Base-by-base conservation (phyloP, 345 rosid species). In the Turritis glabra region DNA sequence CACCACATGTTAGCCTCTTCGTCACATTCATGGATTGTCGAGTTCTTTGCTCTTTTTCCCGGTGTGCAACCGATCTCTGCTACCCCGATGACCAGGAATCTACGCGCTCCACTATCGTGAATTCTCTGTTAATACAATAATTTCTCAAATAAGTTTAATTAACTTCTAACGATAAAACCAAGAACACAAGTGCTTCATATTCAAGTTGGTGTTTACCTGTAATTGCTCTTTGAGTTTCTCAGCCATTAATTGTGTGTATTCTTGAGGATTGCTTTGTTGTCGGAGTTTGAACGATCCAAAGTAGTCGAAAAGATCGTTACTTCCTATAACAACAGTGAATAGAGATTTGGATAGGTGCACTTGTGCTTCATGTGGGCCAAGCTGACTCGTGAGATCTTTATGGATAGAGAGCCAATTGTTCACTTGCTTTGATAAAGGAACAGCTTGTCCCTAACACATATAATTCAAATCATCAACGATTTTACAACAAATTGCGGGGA, bases 251-350 rank as follows among this genome's bases (percentile, higher is more conserved):
- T 71, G 77, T 10, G 85, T 75, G 56, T 81, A 86, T 35, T 77
- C 78, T 27, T 73, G 87, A 18, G 88, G 84, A 29, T 77, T 77
- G 70, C 14, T 58, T 32, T 64, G 56, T 44, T 80, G 60, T 33
- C 54, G 83, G 17, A 80, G 82, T 43, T 80, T 22, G 1, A 84
- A 67, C 1, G 85, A 81, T 23, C 80, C 81, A 29, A 62, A 82
- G 57, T 88, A 90, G 38, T 73, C 84, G 7, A 88, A 81, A 50
- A 93, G 47, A 69, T 89, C 93, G 13, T 93, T 90, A 80, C 92
- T 89, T 0, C 97, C 96, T 1, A 84, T 83, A 11, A 82, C 82
- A 27, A 85, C 27, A 18, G 25, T 25, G 66, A 82, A 86, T 46
- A 93, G 73, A 8, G 98, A 89, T 58, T 82, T 88, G 0, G 90